Conservation (phyloP, 352 stramenopile genomes). For the Phytopythium mirpurense region DNA sequence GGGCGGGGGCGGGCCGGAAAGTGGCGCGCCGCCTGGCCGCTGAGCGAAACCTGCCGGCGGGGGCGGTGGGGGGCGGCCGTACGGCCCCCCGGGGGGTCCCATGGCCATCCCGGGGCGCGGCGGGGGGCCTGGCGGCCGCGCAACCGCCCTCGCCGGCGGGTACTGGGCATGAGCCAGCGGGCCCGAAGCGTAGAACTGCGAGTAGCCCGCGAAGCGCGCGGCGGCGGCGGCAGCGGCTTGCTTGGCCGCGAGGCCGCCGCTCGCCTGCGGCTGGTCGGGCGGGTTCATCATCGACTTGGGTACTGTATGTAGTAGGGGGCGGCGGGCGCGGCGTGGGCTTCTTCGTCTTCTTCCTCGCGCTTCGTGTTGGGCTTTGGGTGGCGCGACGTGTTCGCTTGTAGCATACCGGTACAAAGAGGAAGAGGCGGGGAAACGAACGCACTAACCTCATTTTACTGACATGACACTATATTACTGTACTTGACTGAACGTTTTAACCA, state of each 20-base stretch:
- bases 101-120: constrained; percentile 16
- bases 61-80: constrained; percentile 13
- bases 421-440: not conserved
- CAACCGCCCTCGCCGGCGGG: constrained; percentile 8
- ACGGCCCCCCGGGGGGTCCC: constrained; percentile 12
- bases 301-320: too few species aligned
- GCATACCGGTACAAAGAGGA: constrained; percentile 1
- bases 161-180: not conserved
- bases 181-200: constrained; percentile 54
- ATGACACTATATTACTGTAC: not conserved
- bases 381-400: not conserved
- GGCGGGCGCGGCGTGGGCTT: not conserved
- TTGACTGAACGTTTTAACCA: not conserved
- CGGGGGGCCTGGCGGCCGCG: constrained; percentile 4
- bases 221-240: constrained; percentile 29
- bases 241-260: constrained; percentile 19
- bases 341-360: not conserved
- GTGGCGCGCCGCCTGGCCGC: not conserved
- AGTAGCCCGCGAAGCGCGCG: constrained; percentile 56
- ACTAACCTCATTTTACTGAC: not conserved
- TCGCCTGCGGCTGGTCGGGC: constrained; percentile 14
- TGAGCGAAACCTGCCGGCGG: too few species aligned
- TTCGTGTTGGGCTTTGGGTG: not conserved
- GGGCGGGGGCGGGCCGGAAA: constrained; percentile 13
- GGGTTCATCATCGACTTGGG: constrained; percentile 31